Evolutionary conservation across 192 early-diverging fungal species (phyloP).

Genomic region (Glomus cerebriforme): DNA sequence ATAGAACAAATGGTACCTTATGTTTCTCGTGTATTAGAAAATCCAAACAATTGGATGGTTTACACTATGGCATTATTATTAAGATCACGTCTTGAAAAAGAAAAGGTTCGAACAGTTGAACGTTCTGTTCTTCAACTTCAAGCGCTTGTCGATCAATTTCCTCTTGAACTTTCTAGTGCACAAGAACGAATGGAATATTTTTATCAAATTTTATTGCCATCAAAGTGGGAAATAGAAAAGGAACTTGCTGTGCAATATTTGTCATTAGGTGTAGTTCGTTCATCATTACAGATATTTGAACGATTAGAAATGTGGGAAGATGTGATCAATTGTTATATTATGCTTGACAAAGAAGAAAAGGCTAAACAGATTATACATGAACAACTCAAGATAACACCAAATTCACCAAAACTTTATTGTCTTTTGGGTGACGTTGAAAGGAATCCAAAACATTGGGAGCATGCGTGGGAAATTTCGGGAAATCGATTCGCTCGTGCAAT

Average conservation of each 20-base stretch:
- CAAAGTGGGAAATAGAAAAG: constrained; percentile 95
- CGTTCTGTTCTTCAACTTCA: constrained; percentile 90
- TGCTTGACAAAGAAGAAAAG: constrained; percentile 83
- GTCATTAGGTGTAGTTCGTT: constrained; percentile 82
- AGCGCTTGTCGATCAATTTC: constrained; percentile 91
- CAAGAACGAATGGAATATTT: constrained; percentile 81
- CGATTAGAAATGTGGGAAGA: constrained; percentile 98
- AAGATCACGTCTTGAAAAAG: constrained; percentile 85
- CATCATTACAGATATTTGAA: constrained; percentile 93
- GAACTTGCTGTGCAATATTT: constrained; percentile 87
- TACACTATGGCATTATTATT: constrained; percentile 94
- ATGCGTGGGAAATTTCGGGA: constrained; percentile 89
- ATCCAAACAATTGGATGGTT: constrained; percentile 97
- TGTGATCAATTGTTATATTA: constrained; percentile 81
- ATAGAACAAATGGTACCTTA: constrained; percentile 96
- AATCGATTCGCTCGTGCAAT: constrained; percentile 87
- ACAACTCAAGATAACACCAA: constrained; percentile 61
- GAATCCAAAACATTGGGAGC: constrained; percentile 76
- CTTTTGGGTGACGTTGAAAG: constrained; percentile 84
- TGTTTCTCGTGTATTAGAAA: constrained; percentile 85
- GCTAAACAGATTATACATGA: constrained; percentile 80
- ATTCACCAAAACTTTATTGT: constrained; percentile 85
- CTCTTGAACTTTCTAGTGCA: constrained; percentile 63
- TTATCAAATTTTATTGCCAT: constrained; percentile 77
- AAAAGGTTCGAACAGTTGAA: constrained; percentile 86